These are phyloP conservation scores for Colletotrichum euphorbiae DNA, from an alignment of 2,329 filamentous ascomycete genomes.

Conservation along the genomic window DNA sequence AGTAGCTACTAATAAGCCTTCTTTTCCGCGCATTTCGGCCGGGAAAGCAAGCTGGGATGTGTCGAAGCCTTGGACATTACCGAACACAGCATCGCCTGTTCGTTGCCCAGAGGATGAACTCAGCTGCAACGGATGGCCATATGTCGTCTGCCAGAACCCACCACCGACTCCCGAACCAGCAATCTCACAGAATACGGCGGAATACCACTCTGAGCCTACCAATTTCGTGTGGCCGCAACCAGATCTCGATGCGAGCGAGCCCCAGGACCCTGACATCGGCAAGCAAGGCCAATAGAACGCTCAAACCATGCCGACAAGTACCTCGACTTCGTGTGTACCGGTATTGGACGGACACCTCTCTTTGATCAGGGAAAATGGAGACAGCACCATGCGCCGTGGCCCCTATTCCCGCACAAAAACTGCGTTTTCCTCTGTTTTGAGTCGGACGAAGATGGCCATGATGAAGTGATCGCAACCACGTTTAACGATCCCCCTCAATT, in stretches of 20 bases:
- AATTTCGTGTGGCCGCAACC: constrained; percentile 18
- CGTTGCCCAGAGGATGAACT: not conserved
- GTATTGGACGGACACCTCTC: constrained; percentile 18
- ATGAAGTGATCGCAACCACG: constrained; percentile 29
- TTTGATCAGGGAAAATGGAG: constrained; percentile 16
- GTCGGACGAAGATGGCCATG: constrained; percentile 25
- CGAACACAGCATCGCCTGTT: not conserved
- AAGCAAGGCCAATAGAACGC: constrained; percentile 23
- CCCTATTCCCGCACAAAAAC: constrained; percentile 34
- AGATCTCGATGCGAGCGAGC: constrained; percentile 37
- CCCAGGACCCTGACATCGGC: constrained; percentile 40
- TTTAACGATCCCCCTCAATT: constrained; percentile 24
- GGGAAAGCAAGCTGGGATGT: not conserved
- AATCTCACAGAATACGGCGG: not conserved
- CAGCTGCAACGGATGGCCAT: constrained; percentile 4
- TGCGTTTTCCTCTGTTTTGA: constrained; percentile 23
- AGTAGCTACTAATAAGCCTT: not conserved
- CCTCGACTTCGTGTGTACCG: constrained; percentile 26
- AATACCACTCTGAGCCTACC: not conserved
- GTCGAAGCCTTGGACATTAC: too few relatives aligned
- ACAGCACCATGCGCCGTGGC: constrained; percentile 19
- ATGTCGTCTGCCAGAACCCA: not conserved
- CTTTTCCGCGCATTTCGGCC: not conserved
- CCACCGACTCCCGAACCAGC: not conserved
- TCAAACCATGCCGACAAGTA: constrained; percentile 33